phyloP scores from a whole-genome alignment of 441 rosid species.

The Gossypium schwendimanii region DNA sequence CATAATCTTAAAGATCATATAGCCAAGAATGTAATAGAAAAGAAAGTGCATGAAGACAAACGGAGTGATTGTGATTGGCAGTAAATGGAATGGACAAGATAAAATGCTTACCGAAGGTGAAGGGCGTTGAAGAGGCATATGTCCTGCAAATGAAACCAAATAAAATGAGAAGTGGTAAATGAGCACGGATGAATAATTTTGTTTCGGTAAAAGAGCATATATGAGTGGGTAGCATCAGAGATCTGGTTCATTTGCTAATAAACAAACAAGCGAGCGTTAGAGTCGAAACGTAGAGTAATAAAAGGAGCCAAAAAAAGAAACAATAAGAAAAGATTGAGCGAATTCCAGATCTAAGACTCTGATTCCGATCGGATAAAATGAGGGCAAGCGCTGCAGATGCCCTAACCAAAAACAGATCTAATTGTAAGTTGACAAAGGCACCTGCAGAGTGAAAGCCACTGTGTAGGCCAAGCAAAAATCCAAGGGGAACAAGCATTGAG shows the following conservation, averaged over 20 bases:
- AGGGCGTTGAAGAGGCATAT: conserved; percentile 2
- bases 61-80: not conserved
- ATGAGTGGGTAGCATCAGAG: not conserved
- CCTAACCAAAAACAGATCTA: not conserved
- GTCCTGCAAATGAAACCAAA: conserved; percentile 1
- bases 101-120: conserved; percentile 42
- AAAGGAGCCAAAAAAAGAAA: not conserved
- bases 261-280: not conserved
- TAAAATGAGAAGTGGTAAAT: not conserved
- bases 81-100: conserved; percentile 4
- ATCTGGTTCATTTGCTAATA: not conserved
- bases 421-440: not conserved
- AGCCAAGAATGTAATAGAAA: not conserved
- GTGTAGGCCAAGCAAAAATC: conserved; percentile 81
- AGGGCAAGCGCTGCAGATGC: not conserved
- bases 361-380: not conserved
- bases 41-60: not conserved
- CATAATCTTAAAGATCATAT: not conserved
- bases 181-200: not conserved
- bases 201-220: not conserved
- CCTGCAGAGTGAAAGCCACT: conserved; percentile 61
- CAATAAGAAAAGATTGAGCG: not conserved
- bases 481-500: conserved; percentile 95
- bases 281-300: not conserved
- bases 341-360: not conserved